phyloP scores from a whole-genome alignment of 2,329 filamentous ascomycete genomes.

The Beauveria brongniartii region DNA sequence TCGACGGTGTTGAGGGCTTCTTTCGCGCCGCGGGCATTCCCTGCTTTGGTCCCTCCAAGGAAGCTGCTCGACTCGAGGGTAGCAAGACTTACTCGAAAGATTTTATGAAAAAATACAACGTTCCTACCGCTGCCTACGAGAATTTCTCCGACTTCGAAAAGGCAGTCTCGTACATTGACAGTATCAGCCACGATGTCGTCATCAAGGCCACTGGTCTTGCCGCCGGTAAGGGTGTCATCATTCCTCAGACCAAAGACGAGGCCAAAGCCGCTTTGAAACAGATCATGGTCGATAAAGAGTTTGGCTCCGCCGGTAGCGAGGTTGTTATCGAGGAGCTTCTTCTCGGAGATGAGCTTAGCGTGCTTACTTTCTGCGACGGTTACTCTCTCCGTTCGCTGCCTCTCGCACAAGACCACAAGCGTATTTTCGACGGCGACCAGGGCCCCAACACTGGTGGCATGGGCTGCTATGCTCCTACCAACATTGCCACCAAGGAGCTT shows the following conservation, averaged over 20 bases:
- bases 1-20: conserved; percentile 79
- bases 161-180: conserved; percentile 67
- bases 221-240: conserved; percentile 91
- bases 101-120: conserved; percentile 86
- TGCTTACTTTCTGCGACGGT: conserved; percentile 87
- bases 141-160: conserved; percentile 75
- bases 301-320: conserved; percentile 77
- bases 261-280: conserved; percentile 73
- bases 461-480: conserved; percentile 94
- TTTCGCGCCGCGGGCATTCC: conserved; percentile 68
- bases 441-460: conserved; percentile 96
- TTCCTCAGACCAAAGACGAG: conserved; percentile 74
- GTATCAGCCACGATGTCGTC: conserved; percentile 64
- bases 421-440: conserved; percentile 80
- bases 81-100: conserved; percentile 97
- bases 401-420: conserved; percentile 93
- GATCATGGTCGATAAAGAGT: conserved; percentile 85
- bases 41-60: conserved; percentile 78
- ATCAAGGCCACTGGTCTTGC: conserved; percentile 92
- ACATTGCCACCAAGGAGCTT: conserved; percentile 66
- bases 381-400: conserved; percentile 76
- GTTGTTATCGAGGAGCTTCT: conserved; percentile 95
- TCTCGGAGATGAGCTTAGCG: conserved; percentile 83
- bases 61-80: conserved; percentile 84
- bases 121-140: conserved; percentile 84